These are phyloP conservation scores for Schwanniomyces pseudopolymorphus DNA, from an alignment of 805 yeast genomes.

Conservation along the genomic window DNA sequence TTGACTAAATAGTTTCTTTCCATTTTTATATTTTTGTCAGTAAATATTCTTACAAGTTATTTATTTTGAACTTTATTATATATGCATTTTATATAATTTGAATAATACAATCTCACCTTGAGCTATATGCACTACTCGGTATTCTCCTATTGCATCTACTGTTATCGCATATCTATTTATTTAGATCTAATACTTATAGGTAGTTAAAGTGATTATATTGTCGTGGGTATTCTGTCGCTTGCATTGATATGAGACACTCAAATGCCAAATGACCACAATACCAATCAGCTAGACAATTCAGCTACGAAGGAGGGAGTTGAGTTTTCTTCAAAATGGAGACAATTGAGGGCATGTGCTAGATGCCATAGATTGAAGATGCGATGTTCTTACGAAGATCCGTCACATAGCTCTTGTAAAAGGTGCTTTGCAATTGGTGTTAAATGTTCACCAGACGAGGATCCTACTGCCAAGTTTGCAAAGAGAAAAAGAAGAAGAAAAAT, in stretches of 20 bases:
- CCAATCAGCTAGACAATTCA: not conserved
- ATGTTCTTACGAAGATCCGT: conserved; percentile 51
- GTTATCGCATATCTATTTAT: not conserved
- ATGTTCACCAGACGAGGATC: conserved; percentile 53
- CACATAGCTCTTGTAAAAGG: conserved; percentile 42
- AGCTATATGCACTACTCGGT: not conserved
- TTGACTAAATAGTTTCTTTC: not conserved
- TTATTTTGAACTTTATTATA: conserved; percentile 4
- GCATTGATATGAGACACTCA: not conserved
- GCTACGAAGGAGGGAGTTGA: not conserved
- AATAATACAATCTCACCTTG: not conserved
- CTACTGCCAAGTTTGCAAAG: conserved; percentile 43
- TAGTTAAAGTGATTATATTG: too few species aligned
- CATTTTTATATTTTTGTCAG: not conserved
- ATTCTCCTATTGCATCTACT: not conserved
- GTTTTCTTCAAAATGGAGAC: conserved; percentile 47
- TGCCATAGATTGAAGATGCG: conserved; percentile 54
- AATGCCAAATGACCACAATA: not conserved
- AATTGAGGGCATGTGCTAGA: conserved; percentile 53
- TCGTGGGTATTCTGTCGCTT: too few species aligned
- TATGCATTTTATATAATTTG: conserved; percentile 7
- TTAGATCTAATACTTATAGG: not conserved
- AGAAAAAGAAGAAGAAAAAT: conserved; percentile 27
- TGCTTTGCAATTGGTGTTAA: conserved; percentile 44
- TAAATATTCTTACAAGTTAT: conserved; percentile 2